Base-by-base conservation (phyloP, 805 yeast genomes). In the Yamadazyma ubonensis region DNA sequence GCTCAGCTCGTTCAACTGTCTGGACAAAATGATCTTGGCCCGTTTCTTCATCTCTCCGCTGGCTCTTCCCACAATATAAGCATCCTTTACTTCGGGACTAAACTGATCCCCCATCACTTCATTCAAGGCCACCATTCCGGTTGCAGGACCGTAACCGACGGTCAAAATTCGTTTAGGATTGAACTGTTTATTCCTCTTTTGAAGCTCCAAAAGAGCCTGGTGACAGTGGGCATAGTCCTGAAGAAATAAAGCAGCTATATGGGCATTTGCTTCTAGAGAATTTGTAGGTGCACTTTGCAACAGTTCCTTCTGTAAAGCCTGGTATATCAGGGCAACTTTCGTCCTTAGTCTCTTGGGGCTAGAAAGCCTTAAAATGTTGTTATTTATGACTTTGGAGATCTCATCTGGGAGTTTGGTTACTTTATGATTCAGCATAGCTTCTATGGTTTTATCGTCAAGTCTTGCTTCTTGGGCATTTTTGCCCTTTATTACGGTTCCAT, bases 141-240 rank as follows among this genome's bases (percentile, higher is more conserved):
- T 83, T 2, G 88, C 91, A 1, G 99, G 98, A 0, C 99, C 98
- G 55, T 74, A 81, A 0, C 96, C 91, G 10, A 87, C 76, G 53
- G 87, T 95, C 36, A 93, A 67, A 0, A 93, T 76, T 4, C 76
- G 67, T 20, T 72, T 54, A 0, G 97, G 97, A 16, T 59, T 59
- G 65, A 88, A 86, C 34, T 55, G 53, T 0, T 81, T 83, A 15
- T 72, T 58, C 29, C 90, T 67, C 30, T 61, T 57, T 48, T 76
- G 70, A 25, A 89, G 62, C 50, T 91, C 98, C 19, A 58, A 55
- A 27, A 93, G 61, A 0, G 81, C 86, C 46, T 81, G 86, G 38
- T 70, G 70, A 2, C 79, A 58, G 10, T 87, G 75, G 1, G 88
- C 85, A 55, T 87, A 91, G 53, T 86, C 85, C 52, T 86, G 96